phyloP scores from a whole-genome alignment of 148 eudicot genomes.

The Simmondsia chinensis region DNA sequence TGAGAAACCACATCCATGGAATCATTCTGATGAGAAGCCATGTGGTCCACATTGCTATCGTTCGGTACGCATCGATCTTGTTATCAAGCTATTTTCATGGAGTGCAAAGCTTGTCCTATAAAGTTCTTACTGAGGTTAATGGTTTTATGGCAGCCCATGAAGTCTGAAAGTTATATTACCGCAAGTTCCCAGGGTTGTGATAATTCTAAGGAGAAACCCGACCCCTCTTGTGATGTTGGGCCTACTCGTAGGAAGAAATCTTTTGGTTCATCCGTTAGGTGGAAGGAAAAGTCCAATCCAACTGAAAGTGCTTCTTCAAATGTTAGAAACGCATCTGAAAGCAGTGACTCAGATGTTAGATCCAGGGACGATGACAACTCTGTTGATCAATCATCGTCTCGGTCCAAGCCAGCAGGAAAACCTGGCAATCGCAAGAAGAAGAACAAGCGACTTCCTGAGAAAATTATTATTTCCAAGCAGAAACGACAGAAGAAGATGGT shows the following conservation, averaged over 20 bases:
- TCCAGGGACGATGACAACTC: constrained; percentile 31
- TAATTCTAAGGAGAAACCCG: constrained; percentile 35
- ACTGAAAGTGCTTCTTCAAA: constrained; percentile 76
- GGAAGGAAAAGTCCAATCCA: constrained; percentile 51
- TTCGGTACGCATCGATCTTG: constrained; percentile 31
- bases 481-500: constrained; percentile 67
- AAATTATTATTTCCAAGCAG: constrained; percentile 42
- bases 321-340: constrained; percentile 57
- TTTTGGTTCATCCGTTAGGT: constrained; percentile 32
- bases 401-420: constrained; percentile 34
- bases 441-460: constrained; percentile 70
- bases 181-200: constrained; percentile 24
- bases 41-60: constrained; percentile 76
- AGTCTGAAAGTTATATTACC: constrained; percentile 29
- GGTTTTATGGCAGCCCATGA: constrained; percentile 28
- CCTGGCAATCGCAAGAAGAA: constrained; percentile 39
- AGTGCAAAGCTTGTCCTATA: not conserved
- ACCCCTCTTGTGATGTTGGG: constrained; percentile 35
- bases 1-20: constrained; percentile 75
- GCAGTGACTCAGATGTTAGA: constrained; percentile 72
- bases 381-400: constrained; percentile 20
- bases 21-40: constrained; percentile 45
- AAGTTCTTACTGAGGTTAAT: constrained; percentile 1
- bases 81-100: not conserved
- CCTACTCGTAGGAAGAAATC: constrained; percentile 34